Evolutionary conservation across 1,284 basidiomycete species (phyloP), one percentile per base, ranked within the genome.

Genomic region (Abortiporus biennis): DNA sequence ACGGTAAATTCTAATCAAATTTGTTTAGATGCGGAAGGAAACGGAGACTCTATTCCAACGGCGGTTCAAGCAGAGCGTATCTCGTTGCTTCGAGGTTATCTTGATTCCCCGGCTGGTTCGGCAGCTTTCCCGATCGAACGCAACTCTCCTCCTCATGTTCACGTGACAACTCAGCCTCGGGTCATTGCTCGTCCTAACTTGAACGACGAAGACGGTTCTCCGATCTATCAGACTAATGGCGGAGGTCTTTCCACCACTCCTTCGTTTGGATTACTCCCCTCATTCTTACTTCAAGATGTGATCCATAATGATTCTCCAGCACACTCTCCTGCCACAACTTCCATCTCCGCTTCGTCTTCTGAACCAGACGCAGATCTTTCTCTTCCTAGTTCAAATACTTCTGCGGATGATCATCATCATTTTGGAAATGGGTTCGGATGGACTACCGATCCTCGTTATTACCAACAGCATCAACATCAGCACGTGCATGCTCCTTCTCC

Each of bases 21-120:
- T 44, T 37, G 23, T 46, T 25, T 55, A 86, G 85, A 88, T 52
- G 85, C 85, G 4, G 85, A 89, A 57, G 85, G 85, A 1, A 88
- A 89, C 53, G 85, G 85, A 4, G 85, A 89, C 59, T 87, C 85
- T 3, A 85, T 89, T 51, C 85, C 84, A 34, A 73, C 80, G 25
- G 78, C 81, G 15, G 85, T 88, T 40, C 85, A 89, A 58, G 78
- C 82, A n/a, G 86, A 89, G 56, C 78, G 85, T 39, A 85, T 89
- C 51, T 78, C 82, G 17, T 68, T 86, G 6, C 68, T 88, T 36
- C 82, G 81, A 1, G 76, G 77, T 42, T 78, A 85, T 29, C 72
- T 87, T 36, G 53, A 52, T 2, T 74, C 81, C 55, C 70, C 72
- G 21, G 71, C 72, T 29, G 17, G 47, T 45, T 49, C 25, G 23